Conservation (phyloP, 345 rosid species). For the Kandelia obovata region DNA sequence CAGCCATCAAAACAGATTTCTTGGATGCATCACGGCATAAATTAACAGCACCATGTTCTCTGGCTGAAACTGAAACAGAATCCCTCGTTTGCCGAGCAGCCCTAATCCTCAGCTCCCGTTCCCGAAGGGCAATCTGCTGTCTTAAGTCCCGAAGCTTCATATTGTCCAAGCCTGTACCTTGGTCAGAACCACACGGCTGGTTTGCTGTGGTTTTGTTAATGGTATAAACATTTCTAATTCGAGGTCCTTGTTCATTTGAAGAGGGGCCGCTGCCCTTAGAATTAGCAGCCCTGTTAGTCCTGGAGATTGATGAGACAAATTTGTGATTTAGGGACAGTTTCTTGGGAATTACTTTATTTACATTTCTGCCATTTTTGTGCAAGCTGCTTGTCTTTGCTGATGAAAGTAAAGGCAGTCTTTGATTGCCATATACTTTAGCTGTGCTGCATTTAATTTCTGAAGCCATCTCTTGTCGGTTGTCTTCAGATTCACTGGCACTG, state of each 20-base stretch:
- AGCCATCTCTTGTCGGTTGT: conserved; percentile 22
- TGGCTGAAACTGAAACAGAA: conserved; percentile 28
- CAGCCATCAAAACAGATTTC: conserved; percentile 37
- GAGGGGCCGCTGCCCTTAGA: conserved; percentile 30
- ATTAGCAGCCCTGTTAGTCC: conserved; percentile 38
- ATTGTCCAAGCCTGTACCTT: conserved; percentile 36
- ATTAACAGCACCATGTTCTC: conserved; percentile 22
- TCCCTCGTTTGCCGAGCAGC: conserved; percentile 59
- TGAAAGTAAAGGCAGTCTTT: conserved; percentile 30
- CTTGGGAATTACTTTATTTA: conserved; percentile 37
- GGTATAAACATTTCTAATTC: conserved; percentile 31
- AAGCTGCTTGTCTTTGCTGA: conserved; percentile 31
- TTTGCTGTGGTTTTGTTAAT: conserved; percentile 37
- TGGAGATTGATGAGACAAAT: conserved; percentile 33
- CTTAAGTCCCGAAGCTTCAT: conserved; percentile 68
- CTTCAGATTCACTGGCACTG: conserved; percentile 75
- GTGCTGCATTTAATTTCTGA: conserved; percentile 32
- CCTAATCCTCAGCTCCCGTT: conserved; percentile 74
- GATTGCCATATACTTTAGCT: conserved; percentile 24
- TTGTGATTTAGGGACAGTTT: conserved; percentile 41
- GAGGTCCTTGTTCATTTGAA: conserved; percentile 36
- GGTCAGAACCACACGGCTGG: conserved; percentile 44
- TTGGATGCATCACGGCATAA: conserved; percentile 29
- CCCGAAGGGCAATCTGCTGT: conserved; percentile 90
- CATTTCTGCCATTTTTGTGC: conserved; percentile 29